Percentiles rank a stretch among this genome's conserved stretches.
Conservation (phyloP, 1,139 yeast species). For the Geotrichum bryndzae region DNA sequence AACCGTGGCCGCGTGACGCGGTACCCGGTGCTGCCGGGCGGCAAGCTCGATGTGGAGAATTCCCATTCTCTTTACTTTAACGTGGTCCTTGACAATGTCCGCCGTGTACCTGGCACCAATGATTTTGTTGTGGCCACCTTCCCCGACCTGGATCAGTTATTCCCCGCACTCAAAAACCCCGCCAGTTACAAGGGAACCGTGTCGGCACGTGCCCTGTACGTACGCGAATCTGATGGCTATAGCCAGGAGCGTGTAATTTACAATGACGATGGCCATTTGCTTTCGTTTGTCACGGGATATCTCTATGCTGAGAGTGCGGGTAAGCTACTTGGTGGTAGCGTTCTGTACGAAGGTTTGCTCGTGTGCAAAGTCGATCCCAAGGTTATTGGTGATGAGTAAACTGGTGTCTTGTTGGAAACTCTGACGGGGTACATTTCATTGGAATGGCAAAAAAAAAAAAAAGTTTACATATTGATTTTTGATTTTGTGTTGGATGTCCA, state of each 20-base stretch:
- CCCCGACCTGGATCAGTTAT: slow-evolving; percentile 13
- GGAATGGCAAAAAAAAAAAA: background rate
- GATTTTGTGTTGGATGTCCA: too few species aligned
- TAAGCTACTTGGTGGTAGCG: slow-evolving; percentile 16
- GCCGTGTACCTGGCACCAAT: slow-evolving; percentile 18
- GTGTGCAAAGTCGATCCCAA: slow-evolving; percentile 12
- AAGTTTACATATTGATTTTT: too few species aligned
- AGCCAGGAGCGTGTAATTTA: slow-evolving; percentile 3
- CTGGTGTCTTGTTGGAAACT: too few species aligned
- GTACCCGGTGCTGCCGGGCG: slow-evolving; percentile 10
- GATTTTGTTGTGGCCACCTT: slow-evolving; percentile 20
- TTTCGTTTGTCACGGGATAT: slow-evolving; percentile 9
- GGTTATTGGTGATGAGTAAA: too few species aligned
- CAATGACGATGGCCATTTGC: slow-evolving; percentile 2
- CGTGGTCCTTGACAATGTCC: slow-evolving; percentile 18
- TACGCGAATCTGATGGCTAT: slow-evolving; percentile 8
- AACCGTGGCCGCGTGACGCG: slow-evolving; percentile 15
- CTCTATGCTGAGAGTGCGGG: background rate
- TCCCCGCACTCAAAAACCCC: slow-evolving; percentile 11
- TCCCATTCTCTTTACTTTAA: background rate
- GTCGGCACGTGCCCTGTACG: slow-evolving; percentile 4
- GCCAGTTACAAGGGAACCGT: slow-evolving; percentile 5
- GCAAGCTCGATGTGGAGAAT: background rate
- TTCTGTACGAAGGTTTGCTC: slow-evolving; percentile 15
- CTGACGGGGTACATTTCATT: background rate